A percentile compares a stretch with the other conserved stretches of the same genome.
Conservation (phyloP, 208 protist genomes). For the Leishmania arabica region DNA sequence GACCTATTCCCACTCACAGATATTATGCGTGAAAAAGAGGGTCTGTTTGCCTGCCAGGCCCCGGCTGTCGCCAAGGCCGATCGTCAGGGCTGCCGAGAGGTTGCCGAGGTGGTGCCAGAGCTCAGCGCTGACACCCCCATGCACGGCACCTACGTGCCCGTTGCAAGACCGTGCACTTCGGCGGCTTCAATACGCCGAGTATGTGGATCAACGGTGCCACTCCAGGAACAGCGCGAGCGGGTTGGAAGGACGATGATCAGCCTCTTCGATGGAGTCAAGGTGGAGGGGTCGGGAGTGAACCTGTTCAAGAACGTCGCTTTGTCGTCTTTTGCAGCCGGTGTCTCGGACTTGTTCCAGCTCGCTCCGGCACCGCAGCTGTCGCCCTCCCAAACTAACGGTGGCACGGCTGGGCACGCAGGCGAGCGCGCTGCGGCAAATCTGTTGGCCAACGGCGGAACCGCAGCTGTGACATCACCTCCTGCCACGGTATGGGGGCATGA, state of each 20-base stretch:
- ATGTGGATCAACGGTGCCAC: not conserved
- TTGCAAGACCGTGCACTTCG: conserved; percentile 21
- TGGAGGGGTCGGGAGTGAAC: conserved; percentile 14
- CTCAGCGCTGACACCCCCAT: not conserved
- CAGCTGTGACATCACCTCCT: not conserved
- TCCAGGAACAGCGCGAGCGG: conserved; percentile 13
- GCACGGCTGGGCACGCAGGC: not conserved
- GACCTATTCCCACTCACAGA: conserved; percentile 37
- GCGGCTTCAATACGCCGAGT: conserved; percentile 6
- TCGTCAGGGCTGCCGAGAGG: not conserved
- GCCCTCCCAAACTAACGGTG: not conserved
- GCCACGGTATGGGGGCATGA: not conserved
- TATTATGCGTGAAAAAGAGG: conserved; percentile 25
- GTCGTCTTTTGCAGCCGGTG: not conserved
- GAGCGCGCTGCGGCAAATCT: not conserved
- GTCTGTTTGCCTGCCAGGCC: conserved; percentile 36
- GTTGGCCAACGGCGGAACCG: not conserved
- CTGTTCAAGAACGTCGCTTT: conserved; percentile 14
- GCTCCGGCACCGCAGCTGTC: not conserved
- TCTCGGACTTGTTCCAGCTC: not conserved
- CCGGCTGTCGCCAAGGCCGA: not conserved
- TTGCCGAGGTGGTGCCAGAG: not conserved
- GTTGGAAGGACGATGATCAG: conserved; percentile 42
- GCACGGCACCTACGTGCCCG: not conserved
- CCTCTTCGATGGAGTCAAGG: conserved; percentile 34